Evolutionary conservation across 2,329 filamentous ascomycete genomes (phyloP).

Genomic region (Tolypocladium nubicola): DNA sequence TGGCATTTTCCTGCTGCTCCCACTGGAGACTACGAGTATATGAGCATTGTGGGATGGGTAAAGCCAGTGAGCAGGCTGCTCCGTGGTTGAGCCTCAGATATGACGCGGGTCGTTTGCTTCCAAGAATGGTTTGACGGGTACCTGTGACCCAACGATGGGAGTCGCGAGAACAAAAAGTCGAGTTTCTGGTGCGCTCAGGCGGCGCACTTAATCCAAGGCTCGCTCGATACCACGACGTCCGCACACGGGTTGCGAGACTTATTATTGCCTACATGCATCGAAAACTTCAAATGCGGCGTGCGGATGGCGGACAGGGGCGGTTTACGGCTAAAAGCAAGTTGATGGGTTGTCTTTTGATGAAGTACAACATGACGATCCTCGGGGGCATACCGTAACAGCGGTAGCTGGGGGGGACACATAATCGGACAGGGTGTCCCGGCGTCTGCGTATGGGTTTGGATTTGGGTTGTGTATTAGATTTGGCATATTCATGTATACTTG

Average conservation of each 20-base stretch:
- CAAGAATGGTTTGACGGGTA: too few species aligned
- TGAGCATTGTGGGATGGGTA: not conserved
- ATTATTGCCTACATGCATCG: too few species aligned
- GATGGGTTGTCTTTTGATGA: not conserved
- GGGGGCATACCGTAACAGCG: not conserved
- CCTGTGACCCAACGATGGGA: not conserved
- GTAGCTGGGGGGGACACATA: not conserved
- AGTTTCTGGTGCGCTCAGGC: not conserved
- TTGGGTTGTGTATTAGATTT: not conserved
- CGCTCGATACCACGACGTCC: not conserved
- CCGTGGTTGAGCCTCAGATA: not conserved
- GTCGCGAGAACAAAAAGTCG: not conserved
- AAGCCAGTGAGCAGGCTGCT: not conserved
- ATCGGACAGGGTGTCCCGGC: not conserved
- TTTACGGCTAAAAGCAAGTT: not conserved
- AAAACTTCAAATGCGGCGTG: not conserved
- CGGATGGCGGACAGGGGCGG: not conserved
- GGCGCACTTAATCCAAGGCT: not conserved
- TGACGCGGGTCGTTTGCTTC: not conserved
- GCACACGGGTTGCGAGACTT: not conserved
- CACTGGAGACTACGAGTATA: not conserved
- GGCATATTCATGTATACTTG: not conserved
- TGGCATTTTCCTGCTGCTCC: not conserved
- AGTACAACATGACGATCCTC: not conserved
- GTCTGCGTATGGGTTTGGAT: not conserved